Percentiles rank a stretch among this genome's conserved stretches.
Evolutionary conservation across 805 yeast species (phyloP).

Genomic region (Brettanomyces bruxellensis): DNA sequence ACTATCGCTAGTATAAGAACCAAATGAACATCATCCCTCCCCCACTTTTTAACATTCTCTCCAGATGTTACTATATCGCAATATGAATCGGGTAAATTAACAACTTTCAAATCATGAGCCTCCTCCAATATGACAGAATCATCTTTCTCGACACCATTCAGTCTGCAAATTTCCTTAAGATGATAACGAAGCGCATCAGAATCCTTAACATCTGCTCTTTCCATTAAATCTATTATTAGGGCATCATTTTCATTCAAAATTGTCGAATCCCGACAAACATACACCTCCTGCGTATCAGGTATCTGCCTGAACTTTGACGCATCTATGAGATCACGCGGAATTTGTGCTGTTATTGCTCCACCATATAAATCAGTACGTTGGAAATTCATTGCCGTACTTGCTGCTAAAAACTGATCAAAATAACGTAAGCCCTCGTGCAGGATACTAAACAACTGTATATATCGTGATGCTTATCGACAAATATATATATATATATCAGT

Average conservation of each 20-base stretch:
- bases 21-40: constrained; percentile 28
- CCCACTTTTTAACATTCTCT: constrained; percentile 46
- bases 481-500: too few relatives aligned
- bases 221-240: constrained; percentile 57
- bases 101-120: constrained; percentile 2
- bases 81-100: constrained; percentile 12
- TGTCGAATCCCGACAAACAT: constrained; percentile 29
- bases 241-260: constrained; percentile 38
- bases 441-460: too few relatives aligned
- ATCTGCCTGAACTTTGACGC: constrained; percentile 73
- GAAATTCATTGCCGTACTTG: constrained; percentile 7
- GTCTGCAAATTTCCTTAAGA: constrained; percentile 41
- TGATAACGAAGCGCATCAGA: constrained; percentile 43
- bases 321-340: constrained; percentile 61
- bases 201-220: constrained; percentile 31
- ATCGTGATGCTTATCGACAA: too few relatives aligned
- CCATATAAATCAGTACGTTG: constrained; percentile 51
- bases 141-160: constrained; percentile 26
- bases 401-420: too few relatives aligned
- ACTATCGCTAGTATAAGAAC: constrained; percentile 49
- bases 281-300: constrained; percentile 94
- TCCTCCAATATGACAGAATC: constrained; percentile 5
- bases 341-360: constrained; percentile 57
- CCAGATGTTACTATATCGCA: constrained; percentile 28
- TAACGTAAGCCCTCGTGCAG: too few relatives aligned